Conservation (phyloP, 2,329 filamentous ascomycete species). For the Parascedosporium putredinis region DNA sequence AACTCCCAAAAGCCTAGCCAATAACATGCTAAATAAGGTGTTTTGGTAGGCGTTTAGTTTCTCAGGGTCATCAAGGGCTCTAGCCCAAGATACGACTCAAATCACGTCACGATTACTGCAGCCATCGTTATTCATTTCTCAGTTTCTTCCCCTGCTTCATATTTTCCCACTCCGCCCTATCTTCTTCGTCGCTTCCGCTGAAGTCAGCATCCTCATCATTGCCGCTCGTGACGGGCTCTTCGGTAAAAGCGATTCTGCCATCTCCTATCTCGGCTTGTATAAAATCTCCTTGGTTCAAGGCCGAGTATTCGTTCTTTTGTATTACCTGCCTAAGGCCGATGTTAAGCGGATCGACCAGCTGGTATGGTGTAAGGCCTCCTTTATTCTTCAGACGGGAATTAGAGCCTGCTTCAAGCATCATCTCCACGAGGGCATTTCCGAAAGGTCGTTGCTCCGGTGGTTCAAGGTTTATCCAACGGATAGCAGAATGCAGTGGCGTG, state of each 20-base stretch:
- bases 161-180: constrained; percentile 51
- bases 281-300: constrained; percentile 48
- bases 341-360: constrained; percentile 66
- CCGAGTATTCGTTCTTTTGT: constrained; percentile 59
- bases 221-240: constrained; percentile 19
- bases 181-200: constrained; percentile 54
- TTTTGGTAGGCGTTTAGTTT: no score
- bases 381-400: constrained; percentile 54
- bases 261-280: constrained; percentile 25
- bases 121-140: constrained; percentile 9
- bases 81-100: no score
- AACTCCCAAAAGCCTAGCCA: no score
- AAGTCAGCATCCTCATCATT: constrained; percentile 49
- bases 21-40: no score
- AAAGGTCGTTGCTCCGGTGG: constrained; percentile 51
- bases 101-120: no score
- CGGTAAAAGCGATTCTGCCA: constrained; percentile 10
- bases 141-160: constrained; percentile 29
- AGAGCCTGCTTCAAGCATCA: constrained; percentile 72
- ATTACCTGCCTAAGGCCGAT: constrained; percentile 49
- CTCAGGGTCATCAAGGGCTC: no score
- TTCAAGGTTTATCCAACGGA: constrained; percentile 65
- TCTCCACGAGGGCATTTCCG: constrained; percentile 58
- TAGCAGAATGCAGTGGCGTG: constrained; percentile 69
- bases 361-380: constrained; percentile 58